These are phyloP conservation scores for Urochloa ruziziensis DNA, from an alignment of 176 grass and related monocot genomes.

Conservation along the genomic window DNA sequence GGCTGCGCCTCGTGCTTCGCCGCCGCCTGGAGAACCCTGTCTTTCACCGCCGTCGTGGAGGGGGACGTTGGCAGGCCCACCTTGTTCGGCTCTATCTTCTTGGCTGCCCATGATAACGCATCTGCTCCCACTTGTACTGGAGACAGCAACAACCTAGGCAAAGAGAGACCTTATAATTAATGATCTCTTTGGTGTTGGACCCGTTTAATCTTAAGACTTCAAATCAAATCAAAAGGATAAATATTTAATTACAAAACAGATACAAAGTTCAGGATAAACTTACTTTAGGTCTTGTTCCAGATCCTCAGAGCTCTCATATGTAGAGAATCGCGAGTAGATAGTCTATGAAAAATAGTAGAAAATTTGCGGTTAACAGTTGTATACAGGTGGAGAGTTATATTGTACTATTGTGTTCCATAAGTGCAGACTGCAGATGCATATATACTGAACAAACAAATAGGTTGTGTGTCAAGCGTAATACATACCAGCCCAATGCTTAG, in stretches of 20 bases:
- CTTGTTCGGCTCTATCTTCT: conserved; percentile 81
- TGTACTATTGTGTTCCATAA: too few species aligned
- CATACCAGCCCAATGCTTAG: conserved; percentile 79
- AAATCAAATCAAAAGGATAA: not conserved
- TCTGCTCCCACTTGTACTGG: conserved; percentile 62
- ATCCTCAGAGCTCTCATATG: conserved; percentile 62
- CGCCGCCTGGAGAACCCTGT: conserved; percentile 84
- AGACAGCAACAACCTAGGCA: conserved; percentile 57
- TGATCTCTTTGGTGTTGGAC: not conserved
- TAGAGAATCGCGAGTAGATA: conserved; percentile 61
- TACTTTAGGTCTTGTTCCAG: conserved; percentile 78
- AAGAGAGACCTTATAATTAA: not conserved
- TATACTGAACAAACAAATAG: too few species aligned
- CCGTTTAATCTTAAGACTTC: not conserved
- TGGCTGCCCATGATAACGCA: conserved; percentile 58
- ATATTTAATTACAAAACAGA: not conserved
- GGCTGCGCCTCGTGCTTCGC: conserved; percentile 93
- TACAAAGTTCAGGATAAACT: not conserved
- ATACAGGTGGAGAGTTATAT: not conserved
- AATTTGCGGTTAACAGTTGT: not conserved
- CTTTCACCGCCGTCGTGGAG: conserved; percentile 83
- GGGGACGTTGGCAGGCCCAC: conserved; percentile 79
- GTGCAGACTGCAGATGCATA: too few species aligned
- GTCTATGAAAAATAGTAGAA: conserved; percentile 41
- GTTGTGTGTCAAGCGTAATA: not conserved